phyloP scores from a whole-genome alignment of 805 yeast genomes.

The Pichia thaimueangensis region DNA sequence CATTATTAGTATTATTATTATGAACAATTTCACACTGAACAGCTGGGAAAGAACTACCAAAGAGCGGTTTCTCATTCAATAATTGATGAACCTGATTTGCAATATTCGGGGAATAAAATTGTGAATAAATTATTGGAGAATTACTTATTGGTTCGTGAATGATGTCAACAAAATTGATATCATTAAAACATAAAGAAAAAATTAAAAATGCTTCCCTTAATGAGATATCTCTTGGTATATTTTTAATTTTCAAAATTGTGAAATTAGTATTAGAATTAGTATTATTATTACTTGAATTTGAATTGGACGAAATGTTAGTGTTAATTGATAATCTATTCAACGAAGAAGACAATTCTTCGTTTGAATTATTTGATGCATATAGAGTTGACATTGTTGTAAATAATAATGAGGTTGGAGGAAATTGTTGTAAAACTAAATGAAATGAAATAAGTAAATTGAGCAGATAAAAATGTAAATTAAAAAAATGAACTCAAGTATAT shows the following conservation, averaged over 20 bases:
- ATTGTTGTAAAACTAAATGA: not conserved
- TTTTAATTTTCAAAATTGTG: conserved; percentile 37
- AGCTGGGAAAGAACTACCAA: conserved; percentile 43
- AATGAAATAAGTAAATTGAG: not conserved
- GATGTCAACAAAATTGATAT: conserved; percentile 34
- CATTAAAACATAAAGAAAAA: conserved; percentile 65
- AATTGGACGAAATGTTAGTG: not conserved
- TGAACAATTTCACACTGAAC: conserved; percentile 33
- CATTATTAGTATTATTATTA: conserved; percentile 8
- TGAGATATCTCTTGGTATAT: conserved; percentile 58
- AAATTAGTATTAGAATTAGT: conserved; percentile 2
- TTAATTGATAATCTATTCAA: conserved; percentile 12
- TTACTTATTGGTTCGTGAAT: conserved; percentile 24
- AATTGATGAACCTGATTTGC: conserved; percentile 39
- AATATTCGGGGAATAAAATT: conserved; percentile 37
- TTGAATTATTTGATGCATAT: conserved; percentile 7
- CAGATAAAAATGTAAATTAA: too few species aligned
- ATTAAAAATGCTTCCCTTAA: conserved; percentile 61
- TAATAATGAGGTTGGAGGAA: not conserved
- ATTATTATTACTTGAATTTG: not conserved
- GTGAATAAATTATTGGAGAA: conserved; percentile 37
- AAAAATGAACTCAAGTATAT: too few species aligned
- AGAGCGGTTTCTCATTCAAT: conserved; percentile 37
- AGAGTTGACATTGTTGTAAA: conserved; percentile 3
- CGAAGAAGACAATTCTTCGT: conserved; percentile 13